A percentile compares a stretch with the other conserved stretches of the same genome.
phyloP scores from a whole-genome alignment of 305 asterid genomes.

The Rubia peregrina region DNA sequence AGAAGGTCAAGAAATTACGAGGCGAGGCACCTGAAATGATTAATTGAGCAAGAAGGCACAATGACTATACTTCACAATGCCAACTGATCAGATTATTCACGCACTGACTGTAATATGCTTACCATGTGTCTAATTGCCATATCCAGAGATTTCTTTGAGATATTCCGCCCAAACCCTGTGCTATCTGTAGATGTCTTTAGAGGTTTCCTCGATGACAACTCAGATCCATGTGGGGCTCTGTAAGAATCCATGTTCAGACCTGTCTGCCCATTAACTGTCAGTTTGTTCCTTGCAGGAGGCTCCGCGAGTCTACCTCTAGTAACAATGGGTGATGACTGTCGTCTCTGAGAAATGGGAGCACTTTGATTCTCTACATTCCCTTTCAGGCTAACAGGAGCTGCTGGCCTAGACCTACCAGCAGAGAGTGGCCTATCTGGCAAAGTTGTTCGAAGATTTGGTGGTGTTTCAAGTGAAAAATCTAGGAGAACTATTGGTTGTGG shows the following conservation, averaged over 20 bases:
- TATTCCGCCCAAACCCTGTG: slow-evolving; percentile 80
- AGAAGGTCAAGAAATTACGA: not conserved
- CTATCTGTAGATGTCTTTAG: slow-evolving; percentile 64
- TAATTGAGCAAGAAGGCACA: not conserved
- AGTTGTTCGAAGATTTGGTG: slow-evolving; percentile 87
- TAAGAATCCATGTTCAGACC: slow-evolving; percentile 47
- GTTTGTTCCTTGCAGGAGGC: slow-evolving; percentile 55
- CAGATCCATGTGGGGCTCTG: slow-evolving; percentile 35
- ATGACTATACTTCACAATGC: not conserved
- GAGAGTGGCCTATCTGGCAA: slow-evolving; percentile 88
- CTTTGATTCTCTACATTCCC: slow-evolving; percentile 45
- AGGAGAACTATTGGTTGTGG: slow-evolving; percentile 68
- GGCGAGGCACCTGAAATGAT: not conserved
- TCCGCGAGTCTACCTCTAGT: slow-evolving; percentile 73
- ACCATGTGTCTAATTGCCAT: slow-evolving; percentile 95
- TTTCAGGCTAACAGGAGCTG: slow-evolving; percentile 42
- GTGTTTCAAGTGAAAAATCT: slow-evolving; percentile 86
- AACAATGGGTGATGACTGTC: slow-evolving; percentile 73
- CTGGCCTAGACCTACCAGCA: slow-evolving; percentile 95
- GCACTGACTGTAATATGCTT: slow-evolving; percentile 21
- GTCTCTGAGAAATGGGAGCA: slow-evolving; percentile 36
- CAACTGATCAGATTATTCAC: not conserved
- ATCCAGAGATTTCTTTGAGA: slow-evolving; percentile 88
- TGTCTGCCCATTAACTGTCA: slow-evolving; percentile 45
- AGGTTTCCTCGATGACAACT: slow-evolving; percentile 56